These are phyloP conservation scores for Termitomyces sp. DNA, from an alignment of 768 basidiomycete species.

Conservation along the genomic window DNA sequence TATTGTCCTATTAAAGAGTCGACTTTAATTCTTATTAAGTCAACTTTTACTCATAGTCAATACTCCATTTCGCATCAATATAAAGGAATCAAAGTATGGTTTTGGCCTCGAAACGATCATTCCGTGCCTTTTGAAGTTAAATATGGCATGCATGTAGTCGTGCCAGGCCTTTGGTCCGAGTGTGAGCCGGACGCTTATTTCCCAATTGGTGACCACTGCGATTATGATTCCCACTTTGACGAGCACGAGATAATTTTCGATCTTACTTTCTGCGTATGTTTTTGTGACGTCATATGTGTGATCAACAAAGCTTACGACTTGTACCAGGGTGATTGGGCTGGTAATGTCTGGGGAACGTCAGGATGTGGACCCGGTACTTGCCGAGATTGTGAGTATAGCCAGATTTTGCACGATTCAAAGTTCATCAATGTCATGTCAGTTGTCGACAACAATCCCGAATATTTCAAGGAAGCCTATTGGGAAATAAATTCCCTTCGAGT, in stretches of 20 bases:
- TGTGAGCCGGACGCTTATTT: slow-evolving; percentile 46
- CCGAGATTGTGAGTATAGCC: slow-evolving; percentile 36
- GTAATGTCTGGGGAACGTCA: slow-evolving; percentile 28
- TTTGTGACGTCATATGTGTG: neutral
- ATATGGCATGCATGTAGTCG: slow-evolving; percentile 12
- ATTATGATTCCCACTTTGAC: slow-evolving; percentile 49
- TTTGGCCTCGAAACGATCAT: slow-evolving; percentile 45
- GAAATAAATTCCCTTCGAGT: slow-evolving; percentile 57
- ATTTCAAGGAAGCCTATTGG: slow-evolving; percentile 66
- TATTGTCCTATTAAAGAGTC: too few relatives aligned
- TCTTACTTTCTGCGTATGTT: slow-evolving; percentile 51
- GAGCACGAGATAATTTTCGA: slow-evolving; percentile 52
- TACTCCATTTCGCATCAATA: too few relatives aligned
- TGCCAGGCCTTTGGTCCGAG: slow-evolving; percentile 26
- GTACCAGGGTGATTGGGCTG: slow-evolving; percentile 50
- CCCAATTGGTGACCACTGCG: slow-evolving; percentile 36
- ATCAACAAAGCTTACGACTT: neutral
- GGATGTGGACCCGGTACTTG: slow-evolving; percentile 39
- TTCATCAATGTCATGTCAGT: slow-evolving; percentile 24
- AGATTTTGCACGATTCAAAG: neutral
- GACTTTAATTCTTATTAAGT: too few relatives aligned
- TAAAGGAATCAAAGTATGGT: slow-evolving; percentile 55
- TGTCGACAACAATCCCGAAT: slow-evolving; percentile 53
- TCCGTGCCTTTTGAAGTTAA: slow-evolving; percentile 39
- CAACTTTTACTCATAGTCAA: too few relatives aligned